phyloP scores from a whole-genome alignment of 2,329 filamentous ascomycete genomes.

The Talaromyces marneffei region DNA sequence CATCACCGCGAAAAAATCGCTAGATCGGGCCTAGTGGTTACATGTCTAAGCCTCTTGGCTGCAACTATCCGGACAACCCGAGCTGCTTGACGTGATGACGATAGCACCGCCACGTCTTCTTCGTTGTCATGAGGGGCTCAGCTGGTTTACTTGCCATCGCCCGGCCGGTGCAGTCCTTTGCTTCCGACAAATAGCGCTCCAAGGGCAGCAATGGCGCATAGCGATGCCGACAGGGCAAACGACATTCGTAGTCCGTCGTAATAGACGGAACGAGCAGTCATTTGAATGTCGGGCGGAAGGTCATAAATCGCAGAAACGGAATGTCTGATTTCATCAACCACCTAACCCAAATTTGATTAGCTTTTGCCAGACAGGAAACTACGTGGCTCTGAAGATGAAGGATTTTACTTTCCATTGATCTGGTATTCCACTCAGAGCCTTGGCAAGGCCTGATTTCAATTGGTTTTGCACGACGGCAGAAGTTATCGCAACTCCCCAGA shows the following conservation, averaged over 20 bases:
- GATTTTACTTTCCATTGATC: slow-evolving; percentile 54
- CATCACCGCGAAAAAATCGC: neutral
- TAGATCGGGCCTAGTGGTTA: neutral
- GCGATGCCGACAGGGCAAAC: slow-evolving; percentile 50
- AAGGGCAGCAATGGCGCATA: slow-evolving; percentile 47
- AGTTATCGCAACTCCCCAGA: slow-evolving; percentile 60
- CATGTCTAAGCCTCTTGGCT: neutral
- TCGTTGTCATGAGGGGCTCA: neutral
- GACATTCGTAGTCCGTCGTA: slow-evolving; percentile 54
- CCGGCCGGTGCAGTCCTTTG: slow-evolving; percentile 23
- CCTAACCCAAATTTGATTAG: slow-evolving; percentile 36
- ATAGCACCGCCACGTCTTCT: neutral
- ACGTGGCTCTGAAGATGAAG: slow-evolving; percentile 15
- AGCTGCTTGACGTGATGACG: neutral
- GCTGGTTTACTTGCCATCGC: neutral
- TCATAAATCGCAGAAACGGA: slow-evolving; percentile 52
- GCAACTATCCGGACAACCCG: neutral
- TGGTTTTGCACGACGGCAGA: slow-evolving; percentile 60
- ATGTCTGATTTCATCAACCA: slow-evolving; percentile 58
- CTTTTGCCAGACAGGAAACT: slow-evolving; percentile 16
- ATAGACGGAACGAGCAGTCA: slow-evolving; percentile 53
- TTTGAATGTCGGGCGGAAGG: slow-evolving; percentile 53
- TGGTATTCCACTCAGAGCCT: slow-evolving; percentile 50
- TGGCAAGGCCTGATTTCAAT: slow-evolving; percentile 50
- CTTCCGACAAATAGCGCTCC: slow-evolving; percentile 44